A percentile compares a stretch with the other conserved stretches of the same genome.
Evolutionary conservation across 345 rosid species (phyloP).

Genomic region (Eucalyptus pauciflora): DNA sequence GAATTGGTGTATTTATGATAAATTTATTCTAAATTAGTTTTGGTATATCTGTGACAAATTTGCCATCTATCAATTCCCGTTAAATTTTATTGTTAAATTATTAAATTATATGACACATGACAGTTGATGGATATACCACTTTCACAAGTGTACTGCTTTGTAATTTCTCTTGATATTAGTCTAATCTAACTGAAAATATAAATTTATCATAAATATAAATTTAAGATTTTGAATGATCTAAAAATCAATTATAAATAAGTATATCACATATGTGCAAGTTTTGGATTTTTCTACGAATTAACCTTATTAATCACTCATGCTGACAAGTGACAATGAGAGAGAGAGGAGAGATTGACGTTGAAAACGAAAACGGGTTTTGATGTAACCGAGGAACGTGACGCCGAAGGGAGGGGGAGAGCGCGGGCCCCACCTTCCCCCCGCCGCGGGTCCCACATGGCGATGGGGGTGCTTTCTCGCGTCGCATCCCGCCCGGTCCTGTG

Average conservation of each 20-base stretch:
- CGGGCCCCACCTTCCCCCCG: neutral
- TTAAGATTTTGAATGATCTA: too few species aligned
- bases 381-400: neutral
- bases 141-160: fast-evolving
- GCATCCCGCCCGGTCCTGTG: too few species aligned
- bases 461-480: too few species aligned
- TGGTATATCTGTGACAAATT: fast-evolving
- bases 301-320: neutral
- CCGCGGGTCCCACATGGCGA: neutral
- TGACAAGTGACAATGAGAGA: neutral
- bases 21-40: fast-evolving
- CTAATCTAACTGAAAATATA: too few species aligned
- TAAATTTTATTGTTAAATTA: fast-evolving
- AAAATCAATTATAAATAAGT: too few species aligned
- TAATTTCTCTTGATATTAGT: too few species aligned
- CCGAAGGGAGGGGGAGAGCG: too few species aligned
- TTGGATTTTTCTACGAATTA: neutral
- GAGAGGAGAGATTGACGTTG: neutral
- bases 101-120: fast-evolving
- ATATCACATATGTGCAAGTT: neutral
- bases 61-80: fast-evolving
- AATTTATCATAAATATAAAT: too few species aligned
- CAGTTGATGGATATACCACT: fast-evolving
- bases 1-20: fast-evolving
- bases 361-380: neutral